Evolutionary conservation across 2,329 filamentous ascomycete genomes (phyloP).

Genomic region (Venturia asperata): DNA sequence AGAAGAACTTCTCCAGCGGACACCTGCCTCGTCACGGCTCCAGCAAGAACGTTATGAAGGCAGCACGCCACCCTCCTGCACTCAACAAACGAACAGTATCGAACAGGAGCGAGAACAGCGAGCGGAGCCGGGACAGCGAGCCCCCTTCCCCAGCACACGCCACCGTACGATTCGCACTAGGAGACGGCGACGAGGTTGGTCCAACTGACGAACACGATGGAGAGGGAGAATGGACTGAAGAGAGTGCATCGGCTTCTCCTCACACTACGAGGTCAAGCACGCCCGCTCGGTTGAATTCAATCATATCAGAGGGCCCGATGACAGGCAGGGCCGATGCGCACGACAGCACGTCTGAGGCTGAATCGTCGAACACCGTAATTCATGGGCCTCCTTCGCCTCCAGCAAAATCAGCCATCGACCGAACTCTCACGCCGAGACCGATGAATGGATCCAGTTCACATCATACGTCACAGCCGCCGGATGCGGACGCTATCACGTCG

Average conservation of each 20-base stretch:
- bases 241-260: conserved; percentile 37
- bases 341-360: conserved; percentile 13
- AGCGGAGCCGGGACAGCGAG: conserved; percentile 23
- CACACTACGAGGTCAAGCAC: conserved; percentile 30
- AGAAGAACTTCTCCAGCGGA: conserved; percentile 40
- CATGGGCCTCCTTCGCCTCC: conserved; percentile 5
- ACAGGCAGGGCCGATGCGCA: conserved; percentile 9
- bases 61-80: conserved; percentile 30
- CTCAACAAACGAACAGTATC: conserved; percentile 26
- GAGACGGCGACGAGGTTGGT: conserved; percentile 25
- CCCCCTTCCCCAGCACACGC: conserved; percentile 32
- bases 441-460: conserved; percentile 30
- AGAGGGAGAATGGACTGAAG: conserved; percentile 36
- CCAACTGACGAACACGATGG: conserved; percentile 25
- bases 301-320: conserved; percentile 17
- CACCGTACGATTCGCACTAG: conserved; percentile 37
- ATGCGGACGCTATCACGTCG: conserved; percentile 61
- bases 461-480: conserved; percentile 35
- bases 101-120: conserved; percentile 27
- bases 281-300: conserved; percentile 9
- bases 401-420: background rate
- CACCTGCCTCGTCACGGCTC: conserved; percentile 38
- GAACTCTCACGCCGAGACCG: conserved; percentile 16
- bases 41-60: conserved; percentile 34
- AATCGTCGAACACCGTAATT: conserved; percentile 15